Percentiles rank a stretch among this genome's conserved stretches.
phyloP scores from a whole-genome alignment of 2,329 filamentous ascomycete species.

The Elsinoe arachidis region DNA sequence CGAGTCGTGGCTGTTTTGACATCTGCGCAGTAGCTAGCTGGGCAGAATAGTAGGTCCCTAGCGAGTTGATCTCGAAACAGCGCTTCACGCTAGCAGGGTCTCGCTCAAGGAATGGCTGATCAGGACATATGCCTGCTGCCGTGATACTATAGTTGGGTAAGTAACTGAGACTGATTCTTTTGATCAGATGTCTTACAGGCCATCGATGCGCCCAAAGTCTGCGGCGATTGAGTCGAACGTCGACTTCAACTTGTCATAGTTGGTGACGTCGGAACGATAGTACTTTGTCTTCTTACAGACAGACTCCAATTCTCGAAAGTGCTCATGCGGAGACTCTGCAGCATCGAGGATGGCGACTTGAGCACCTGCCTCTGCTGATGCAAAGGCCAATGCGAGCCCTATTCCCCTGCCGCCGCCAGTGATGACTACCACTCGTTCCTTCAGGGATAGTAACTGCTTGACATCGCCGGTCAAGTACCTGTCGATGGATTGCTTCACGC shows the following conservation, averaged over 20 bases:
- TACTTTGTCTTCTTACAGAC: conserved; percentile 6
- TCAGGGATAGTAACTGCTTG: conserved; percentile 12
- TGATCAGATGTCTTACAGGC: not conserved
- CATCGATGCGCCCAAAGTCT: conserved; percentile 14
- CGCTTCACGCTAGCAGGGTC: conserved; percentile 7
- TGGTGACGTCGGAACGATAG: conserved; percentile 15
- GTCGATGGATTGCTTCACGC: not conserved
- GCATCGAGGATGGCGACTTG: conserved; percentile 24
- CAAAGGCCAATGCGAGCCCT: conserved; percentile 24
- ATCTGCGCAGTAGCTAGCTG: conserved; percentile 31
- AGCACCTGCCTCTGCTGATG: conserved; percentile 23
- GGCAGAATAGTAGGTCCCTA: conserved; percentile 31
- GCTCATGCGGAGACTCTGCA: conserved; percentile 2
- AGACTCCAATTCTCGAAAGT: not conserved
- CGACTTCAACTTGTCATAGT: conserved; percentile 8
- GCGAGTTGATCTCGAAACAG: conserved; percentile 18
- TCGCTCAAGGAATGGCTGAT: conserved; percentile 15
- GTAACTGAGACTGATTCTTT: not conserved
- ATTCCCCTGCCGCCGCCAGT: conserved; percentile 26
- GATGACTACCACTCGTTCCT: conserved; percentile 20
- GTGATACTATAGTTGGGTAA: conserved; percentile 4
- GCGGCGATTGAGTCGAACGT: conserved; percentile 6
- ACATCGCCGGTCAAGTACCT: conserved; percentile 8
- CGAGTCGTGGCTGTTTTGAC: conserved; percentile 24
- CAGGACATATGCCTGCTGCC: conserved; percentile 14